Base-by-base conservation (phyloP, 2,329 filamentous ascomycete genomes). In the Epichloe gansuensis region DNA sequence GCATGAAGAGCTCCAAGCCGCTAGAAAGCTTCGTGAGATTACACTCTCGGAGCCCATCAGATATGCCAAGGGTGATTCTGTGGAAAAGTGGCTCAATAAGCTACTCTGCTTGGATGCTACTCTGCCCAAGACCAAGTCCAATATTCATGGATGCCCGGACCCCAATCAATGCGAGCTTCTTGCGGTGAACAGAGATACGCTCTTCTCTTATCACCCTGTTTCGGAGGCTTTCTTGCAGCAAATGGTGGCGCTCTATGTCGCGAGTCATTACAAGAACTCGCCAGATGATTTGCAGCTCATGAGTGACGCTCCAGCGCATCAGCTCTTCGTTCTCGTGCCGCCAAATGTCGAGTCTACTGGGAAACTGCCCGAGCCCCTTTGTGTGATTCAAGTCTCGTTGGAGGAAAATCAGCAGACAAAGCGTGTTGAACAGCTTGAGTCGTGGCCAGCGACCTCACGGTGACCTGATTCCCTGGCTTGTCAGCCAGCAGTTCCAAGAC, bases 281-380 rank as follows among this genome's bases (percentile, higher is more conserved):
- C 93, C 93, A 0, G 95, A 98, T 62, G 93, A 98, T 63, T 77
- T 98, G n/a, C 93, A 97, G 67, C 80, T 98, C 53, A 95, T 98
- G 89, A 95, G 89, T 56, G 93, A 98, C 69, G 93, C 93, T 1
- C 93, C 93, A 1, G 91, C 93, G 0, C 93, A 98, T 69, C 91
- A 97, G 66, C 80, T 98, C 6, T 98, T 93, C 62, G 93, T 97
- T 9, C 81, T 98, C 25, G 89, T 95, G 2, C 86, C 91, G 2
- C 91, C 93, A 0, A 82, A 91, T 15, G 77, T 86, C 3, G 87
- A 91, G 58, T 81, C 84, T 51, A 83, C 83, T 51, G 83, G 84
- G 52, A 84, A 85, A 59, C 75, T 98, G 6, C 93, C 93, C 0
- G 93, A 97, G 63, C 93, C 94, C 11, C 79, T 98, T 1, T 95